Evolutionary conservation across 352 stramenopile genomes (phyloP), one percentile per base, ranked within the genome.

Genomic region (Phytophthora crassamura): DNA sequence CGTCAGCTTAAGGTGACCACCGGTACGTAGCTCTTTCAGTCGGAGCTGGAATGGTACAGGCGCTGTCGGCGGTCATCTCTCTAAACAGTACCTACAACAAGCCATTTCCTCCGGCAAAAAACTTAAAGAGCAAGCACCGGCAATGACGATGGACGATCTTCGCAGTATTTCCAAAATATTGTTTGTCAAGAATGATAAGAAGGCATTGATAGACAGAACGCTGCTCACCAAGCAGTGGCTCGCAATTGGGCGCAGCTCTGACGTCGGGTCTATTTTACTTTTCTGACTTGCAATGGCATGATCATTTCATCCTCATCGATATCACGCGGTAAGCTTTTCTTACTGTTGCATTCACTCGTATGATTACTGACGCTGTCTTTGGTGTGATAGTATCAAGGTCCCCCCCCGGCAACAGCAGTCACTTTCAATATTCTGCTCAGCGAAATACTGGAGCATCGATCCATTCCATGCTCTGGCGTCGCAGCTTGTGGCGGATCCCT

Each of bases 201-300:
- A 62, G 43, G 33, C 32, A 18, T 15, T 43, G 15, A 7, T 32
- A 7, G 43, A 51, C 32, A 8, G 43, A 15, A 51, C 43, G 1
- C 28, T 51, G 11, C 43, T 51, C 20, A 51, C 15, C 4, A 51
- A 36, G 6, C 28, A 34, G 28, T 51, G 20, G 43, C 8, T 51
- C 10, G 20, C 43, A 0, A 51, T 51, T 51, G 43, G 43, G 2
- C 43, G 43, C 25, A 33, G 43, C 18, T 36, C 43, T 8, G 43
- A 51, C 7, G 43, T 51, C 11, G 43, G 43, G 7, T 6, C 32
- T 16, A 33, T 49, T 1, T n/a, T n/a, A 34, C 25, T 6, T 28
- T 20, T 33, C 43, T 6, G 43, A 51, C 15, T 51, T 51, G 15
- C 43, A 51, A 5, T 51, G 43, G 43, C 18, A 51, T 15, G 43